These are phyloP conservation scores for Ormosia semicastrata DNA, from an alignment of 306 rosid species.

Conservation along the genomic window DNA sequence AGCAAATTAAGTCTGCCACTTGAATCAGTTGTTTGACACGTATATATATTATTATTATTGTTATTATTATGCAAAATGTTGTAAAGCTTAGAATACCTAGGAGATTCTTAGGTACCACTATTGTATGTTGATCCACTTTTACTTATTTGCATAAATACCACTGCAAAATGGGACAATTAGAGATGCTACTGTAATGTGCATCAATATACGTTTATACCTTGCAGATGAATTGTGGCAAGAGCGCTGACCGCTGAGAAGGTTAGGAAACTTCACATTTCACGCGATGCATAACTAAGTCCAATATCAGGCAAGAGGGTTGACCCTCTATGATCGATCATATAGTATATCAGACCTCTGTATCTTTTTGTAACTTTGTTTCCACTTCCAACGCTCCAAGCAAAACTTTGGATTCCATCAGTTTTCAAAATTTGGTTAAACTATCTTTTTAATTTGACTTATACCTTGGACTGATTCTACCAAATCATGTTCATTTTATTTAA, in stretches of 20 bases:
- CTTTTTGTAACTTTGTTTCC: neutral
- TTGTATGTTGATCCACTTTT: too few relatives aligned
- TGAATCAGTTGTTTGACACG: too few relatives aligned
- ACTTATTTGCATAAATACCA: too few relatives aligned
- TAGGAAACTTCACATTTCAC: neutral
- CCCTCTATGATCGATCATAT: neutral
- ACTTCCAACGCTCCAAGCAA: neutral
- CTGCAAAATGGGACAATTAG: neutral
- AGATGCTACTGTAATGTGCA: neutral
- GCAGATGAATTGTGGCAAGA: neutral
- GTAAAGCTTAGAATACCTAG: too few relatives aligned
- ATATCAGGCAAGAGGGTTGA: conserved; percentile 21
- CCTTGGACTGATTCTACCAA: conserved; percentile 10
- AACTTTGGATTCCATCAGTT: conserved; percentile 43
- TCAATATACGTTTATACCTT: neutral
- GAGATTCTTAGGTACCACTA: too few relatives aligned
- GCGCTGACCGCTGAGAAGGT: neutral
- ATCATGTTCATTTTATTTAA: neutral
- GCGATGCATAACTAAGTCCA: neutral
- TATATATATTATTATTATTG: too few relatives aligned
- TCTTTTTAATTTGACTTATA: conserved; percentile 33
- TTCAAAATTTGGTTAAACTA: conserved; percentile 6
- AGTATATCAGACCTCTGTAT: conserved; percentile 10
- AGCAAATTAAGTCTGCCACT: too few relatives aligned
- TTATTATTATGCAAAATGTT: too few relatives aligned